A percentile compares a stretch with the other conserved stretches of the same genome.
phyloP scores from a whole-genome alignment of 2,329 filamentous ascomycete species.

The Xylariaceae sp. region DNA sequence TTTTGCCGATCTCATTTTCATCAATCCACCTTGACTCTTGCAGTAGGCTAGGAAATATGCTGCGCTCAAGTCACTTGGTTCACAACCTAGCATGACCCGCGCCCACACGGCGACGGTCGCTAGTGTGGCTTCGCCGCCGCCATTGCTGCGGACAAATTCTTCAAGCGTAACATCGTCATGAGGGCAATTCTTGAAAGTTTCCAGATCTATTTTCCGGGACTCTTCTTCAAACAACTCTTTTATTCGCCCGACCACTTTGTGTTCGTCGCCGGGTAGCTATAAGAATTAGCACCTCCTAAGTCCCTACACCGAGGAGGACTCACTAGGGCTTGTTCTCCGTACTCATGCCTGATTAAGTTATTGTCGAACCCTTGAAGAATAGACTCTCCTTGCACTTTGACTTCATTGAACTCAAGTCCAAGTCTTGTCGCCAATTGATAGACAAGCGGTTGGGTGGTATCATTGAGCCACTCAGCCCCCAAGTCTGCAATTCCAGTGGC shows the following conservation, averaged over 20 bases:
- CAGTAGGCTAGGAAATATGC: constrained; percentile 56
- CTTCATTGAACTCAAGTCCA: constrained; percentile 43
- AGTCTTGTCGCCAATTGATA: constrained; percentile 40
- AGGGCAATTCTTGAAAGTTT: neutral
- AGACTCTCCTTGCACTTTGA: constrained; percentile 45
- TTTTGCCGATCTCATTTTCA: constrained; percentile 49
- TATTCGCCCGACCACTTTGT: neutral
- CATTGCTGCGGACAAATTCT: constrained; percentile 8
- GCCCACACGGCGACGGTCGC: constrained; percentile 24
- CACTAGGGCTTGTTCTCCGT: constrained; percentile 13
- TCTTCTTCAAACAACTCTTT: constrained; percentile 3
- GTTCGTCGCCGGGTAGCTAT: constrained; percentile 1
- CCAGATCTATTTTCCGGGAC: neutral
- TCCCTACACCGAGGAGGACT: no score
- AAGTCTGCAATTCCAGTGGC: constrained; percentile 45
- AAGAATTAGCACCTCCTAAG: neutral
- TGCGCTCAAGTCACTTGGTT: constrained; percentile 48
- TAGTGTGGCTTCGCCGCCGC: constrained; percentile 13
- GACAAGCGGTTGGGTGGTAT: constrained; percentile 48
- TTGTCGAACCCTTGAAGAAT: constrained; percentile 27
- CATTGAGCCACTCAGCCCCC: constrained; percentile 61
- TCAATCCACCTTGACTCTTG: constrained; percentile 49
- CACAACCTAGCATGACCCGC: constrained; percentile 24
- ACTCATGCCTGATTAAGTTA: constrained; percentile 16
- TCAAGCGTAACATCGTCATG: constrained; percentile 4